A percentile compares a stretch with the other conserved stretches of the same genome.
Evolutionary conservation across 208 protist genomes (phyloP).

Genomic region (Giardia duodenalis): DNA sequence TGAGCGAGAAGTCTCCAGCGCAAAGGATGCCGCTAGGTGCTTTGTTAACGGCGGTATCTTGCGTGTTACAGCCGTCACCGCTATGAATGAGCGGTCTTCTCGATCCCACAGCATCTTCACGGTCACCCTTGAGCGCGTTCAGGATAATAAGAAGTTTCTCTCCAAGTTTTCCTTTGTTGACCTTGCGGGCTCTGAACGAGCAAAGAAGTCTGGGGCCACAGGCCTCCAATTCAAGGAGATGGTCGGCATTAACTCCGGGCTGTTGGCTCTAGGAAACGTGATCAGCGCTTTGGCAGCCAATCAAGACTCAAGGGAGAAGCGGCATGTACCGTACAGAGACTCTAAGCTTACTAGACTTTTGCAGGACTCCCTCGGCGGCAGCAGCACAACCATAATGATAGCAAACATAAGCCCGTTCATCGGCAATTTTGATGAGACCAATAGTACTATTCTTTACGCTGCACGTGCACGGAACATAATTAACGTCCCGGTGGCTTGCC

Average conservation of each 20-base stretch:
- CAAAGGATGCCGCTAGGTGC: not conserved
- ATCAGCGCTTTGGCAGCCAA: slow-evolving; percentile 35
- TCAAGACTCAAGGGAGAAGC: not conserved
- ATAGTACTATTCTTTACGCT: not conserved
- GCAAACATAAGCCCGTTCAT: slow-evolving; percentile 55
- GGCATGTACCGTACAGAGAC: slow-evolving; percentile 56
- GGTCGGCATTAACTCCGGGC: slow-evolving; percentile 5
- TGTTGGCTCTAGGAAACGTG: slow-evolving; percentile 29
- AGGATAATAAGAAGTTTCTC: not conserved
- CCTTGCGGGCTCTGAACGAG: slow-evolving; percentile 38
- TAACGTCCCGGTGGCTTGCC: not conserved
- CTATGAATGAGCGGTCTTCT: not conserved
- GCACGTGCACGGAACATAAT: slow-evolving; percentile 19
- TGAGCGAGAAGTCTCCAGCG: not conserved
- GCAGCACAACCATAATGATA: slow-evolving; percentile 57
- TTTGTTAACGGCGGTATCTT: not conserved
- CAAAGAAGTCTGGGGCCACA: not conserved
- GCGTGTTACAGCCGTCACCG: not conserved
- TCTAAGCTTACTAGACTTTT: slow-evolving; percentile 74
- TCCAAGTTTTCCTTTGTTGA: slow-evolving; percentile 42
- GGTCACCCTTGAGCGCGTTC: not conserved
- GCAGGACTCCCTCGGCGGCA: slow-evolving; percentile 65
- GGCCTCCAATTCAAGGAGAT: slow-evolving; percentile 23
- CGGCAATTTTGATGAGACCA: not conserved
- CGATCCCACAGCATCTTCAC: slow-evolving; percentile 32